phyloP scores from a whole-genome alignment of 495 filamentous ascomycete species.

The Glarea lozoyensis region DNA sequence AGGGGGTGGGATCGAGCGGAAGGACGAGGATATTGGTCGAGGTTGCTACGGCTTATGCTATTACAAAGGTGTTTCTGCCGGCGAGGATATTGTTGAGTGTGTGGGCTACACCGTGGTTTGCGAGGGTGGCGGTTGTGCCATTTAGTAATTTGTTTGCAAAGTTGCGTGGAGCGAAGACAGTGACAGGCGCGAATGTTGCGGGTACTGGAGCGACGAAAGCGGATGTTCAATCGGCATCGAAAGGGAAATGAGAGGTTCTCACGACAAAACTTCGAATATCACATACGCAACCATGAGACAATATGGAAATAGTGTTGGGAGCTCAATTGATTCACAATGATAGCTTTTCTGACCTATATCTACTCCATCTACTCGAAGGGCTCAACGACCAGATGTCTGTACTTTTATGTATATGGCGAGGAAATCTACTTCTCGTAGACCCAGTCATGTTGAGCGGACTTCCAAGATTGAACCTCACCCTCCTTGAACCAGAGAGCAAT shows the following conservation, averaged over 20 bases:
- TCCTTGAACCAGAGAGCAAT: slow-evolving; percentile 94
- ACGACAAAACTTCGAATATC: background rate
- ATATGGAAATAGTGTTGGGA: no score
- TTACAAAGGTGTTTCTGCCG: slow-evolving; percentile 79
- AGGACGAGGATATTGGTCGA: slow-evolving; percentile 50
- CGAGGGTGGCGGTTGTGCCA: slow-evolving; percentile 48
- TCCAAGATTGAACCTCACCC: slow-evolving; percentile 73
- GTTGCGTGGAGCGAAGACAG: background rate
- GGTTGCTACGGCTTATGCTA: slow-evolving; percentile 79
- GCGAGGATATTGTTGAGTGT: slow-evolving; percentile 65
- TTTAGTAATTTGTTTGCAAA: slow-evolving; percentile 10
- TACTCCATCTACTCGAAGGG: background rate
- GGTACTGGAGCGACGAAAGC: background rate
- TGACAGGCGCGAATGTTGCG: background rate
- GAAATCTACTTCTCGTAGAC: slow-evolving; percentile 76
- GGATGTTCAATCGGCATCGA: no score
- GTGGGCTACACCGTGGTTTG: slow-evolving; percentile 94
- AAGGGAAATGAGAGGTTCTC: no score
- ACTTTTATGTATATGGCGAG: slow-evolving; percentile 2
- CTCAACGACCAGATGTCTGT: background rate
- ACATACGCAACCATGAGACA: no score
- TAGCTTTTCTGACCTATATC: background rate
- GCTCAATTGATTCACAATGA: background rate
- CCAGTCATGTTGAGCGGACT: slow-evolving; percentile 75
- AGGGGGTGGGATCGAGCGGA: slow-evolving; percentile 21